Evolutionary conservation across 805 yeast genomes (phyloP), one percentile per base, ranked within the genome.

Genomic region (Candida tallmaniae): DNA sequence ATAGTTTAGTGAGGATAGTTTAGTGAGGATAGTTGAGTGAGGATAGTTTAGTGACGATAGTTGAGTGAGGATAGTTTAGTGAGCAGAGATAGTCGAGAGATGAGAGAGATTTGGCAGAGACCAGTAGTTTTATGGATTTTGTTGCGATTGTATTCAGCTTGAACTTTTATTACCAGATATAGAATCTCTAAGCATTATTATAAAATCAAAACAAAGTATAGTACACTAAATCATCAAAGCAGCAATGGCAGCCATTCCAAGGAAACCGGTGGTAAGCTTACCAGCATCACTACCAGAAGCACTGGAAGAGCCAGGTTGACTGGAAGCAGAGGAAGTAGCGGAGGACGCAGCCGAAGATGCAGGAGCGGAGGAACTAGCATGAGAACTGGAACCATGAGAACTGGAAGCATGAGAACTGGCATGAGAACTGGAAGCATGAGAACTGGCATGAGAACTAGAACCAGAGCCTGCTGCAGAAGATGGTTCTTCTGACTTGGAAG

Each of bases 401-500:
- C 28, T 23, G 12, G 26, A 15, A 22, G 18, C 11, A 15, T n/a
- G 27, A 26, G 23, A 11, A 29, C 4, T 13, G 9, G 13, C 12
- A 7, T 8, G 13, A 8, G 21, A 23, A 18, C 15, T 14, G 18
- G 32, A 9, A 17, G 21, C 34, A 13, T 4, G 18, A 29, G 15
- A 5, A 20, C 7, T 10, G 7, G 23, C 9, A 20, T 32, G 29
- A 11, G 24, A 10, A 13, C 25, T 23, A 16, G 34, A 39, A 51
- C 23, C 10, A 21, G 9, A 8, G 7, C 23, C 23, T 21, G 23
- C 7, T 21, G 23, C 23, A 21, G 59, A 38, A 51, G 51, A 32
- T 51, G 58, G 39, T 42, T 48, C 23, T 41, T 47, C 40, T 20
- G 58, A 24, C 7, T 14, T 14, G 9, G 27, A 43, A 36, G 45